Conservation (phyloP, 2,329 filamentous ascomycete species). For the Cladobotryum mycophilum region DNA sequence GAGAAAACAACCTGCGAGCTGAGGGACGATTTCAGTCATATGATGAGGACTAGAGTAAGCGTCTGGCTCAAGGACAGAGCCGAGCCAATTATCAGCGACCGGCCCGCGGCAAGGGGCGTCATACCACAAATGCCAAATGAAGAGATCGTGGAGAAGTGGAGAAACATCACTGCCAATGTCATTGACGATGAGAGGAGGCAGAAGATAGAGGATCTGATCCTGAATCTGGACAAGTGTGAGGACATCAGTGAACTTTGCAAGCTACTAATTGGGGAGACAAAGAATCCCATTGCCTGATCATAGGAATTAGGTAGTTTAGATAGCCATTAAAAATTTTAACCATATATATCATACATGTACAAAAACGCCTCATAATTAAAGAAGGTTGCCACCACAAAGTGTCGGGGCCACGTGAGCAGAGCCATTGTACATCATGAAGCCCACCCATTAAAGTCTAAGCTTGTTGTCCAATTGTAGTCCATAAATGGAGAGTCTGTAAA, state of each 20-base stretch:
- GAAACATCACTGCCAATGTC: slow-evolving; percentile 21
- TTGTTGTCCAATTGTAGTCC: slow-evolving; percentile 5
- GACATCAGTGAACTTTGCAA: slow-evolving; percentile 4
- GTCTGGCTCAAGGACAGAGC: slow-evolving; percentile 14
- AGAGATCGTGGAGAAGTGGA: slow-evolving; percentile 32
- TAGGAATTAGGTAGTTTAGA: not conserved
- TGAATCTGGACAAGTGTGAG: slow-evolving; percentile 21
- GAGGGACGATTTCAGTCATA: slow-evolving; percentile 17
- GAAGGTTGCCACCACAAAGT: no score
- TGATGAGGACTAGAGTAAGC: slow-evolving; percentile 5
- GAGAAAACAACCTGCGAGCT: slow-evolving; percentile 17
- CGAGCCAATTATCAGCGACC: slow-evolving; percentile 2
- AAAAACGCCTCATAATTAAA: no score
- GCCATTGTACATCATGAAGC: not conserved
- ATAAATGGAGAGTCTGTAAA: slow-evolving; percentile 4
- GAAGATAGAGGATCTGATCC: slow-evolving; percentile 25
- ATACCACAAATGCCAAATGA: slow-evolving; percentile 28
- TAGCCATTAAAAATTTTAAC: no score
- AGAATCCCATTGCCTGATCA: slow-evolving; percentile 1
- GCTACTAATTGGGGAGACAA: slow-evolving; percentile 1
- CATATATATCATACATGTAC: not conserved
- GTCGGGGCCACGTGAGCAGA: no score
- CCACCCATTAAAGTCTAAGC: slow-evolving; percentile 3
- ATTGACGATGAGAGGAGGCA: slow-evolving; percentile 23
- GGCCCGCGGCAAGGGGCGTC: slow-evolving; percentile 23